These are phyloP conservation scores for Aureobasidium sp. DNA, from an alignment of 2,329 filamentous ascomycete species.

Conservation along the genomic window DNA sequence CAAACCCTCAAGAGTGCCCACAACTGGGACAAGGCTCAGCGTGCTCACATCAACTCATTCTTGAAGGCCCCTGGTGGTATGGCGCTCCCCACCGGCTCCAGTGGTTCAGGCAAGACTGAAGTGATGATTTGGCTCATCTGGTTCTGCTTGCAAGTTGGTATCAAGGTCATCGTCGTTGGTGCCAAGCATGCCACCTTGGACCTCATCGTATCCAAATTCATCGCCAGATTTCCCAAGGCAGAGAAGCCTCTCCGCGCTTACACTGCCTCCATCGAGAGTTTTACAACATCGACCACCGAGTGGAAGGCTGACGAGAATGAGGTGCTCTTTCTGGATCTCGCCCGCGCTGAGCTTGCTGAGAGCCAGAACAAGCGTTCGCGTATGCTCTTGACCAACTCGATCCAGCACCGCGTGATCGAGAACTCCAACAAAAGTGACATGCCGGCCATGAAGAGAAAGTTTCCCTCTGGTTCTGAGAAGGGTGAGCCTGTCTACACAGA, in stretches of 20 bases:
- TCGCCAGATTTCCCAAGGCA: too few relatives aligned
- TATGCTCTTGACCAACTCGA: neutral
- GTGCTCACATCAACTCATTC: neutral
- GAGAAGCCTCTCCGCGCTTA: too few relatives aligned
- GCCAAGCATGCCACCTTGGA: neutral
- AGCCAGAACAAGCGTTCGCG: neutral
- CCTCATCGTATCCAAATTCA: too few relatives aligned
- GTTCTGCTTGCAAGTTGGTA: neutral
- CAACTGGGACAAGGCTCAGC: neutral
- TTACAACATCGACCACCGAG: too few relatives aligned
- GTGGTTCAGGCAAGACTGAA: slow-evolving; percentile 10
- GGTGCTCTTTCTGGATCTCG: neutral
- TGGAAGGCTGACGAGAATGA: too few relatives aligned
- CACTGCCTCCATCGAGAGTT: too few relatives aligned
- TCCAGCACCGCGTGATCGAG: neutral
- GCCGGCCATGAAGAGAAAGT: neutral
- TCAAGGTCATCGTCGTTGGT: neutral
- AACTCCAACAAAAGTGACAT: neutral
- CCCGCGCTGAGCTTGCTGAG: neutral
- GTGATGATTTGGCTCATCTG: neutral
- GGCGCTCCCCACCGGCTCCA: neutral
- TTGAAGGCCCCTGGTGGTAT: neutral
- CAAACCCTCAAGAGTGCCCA: too few relatives aligned
- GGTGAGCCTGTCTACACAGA: neutral
- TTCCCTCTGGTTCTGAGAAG: neutral